Conservation (phyloP, 1,139 yeast genomes). For the Hemisphaericaspora xylanilytica region DNA sequence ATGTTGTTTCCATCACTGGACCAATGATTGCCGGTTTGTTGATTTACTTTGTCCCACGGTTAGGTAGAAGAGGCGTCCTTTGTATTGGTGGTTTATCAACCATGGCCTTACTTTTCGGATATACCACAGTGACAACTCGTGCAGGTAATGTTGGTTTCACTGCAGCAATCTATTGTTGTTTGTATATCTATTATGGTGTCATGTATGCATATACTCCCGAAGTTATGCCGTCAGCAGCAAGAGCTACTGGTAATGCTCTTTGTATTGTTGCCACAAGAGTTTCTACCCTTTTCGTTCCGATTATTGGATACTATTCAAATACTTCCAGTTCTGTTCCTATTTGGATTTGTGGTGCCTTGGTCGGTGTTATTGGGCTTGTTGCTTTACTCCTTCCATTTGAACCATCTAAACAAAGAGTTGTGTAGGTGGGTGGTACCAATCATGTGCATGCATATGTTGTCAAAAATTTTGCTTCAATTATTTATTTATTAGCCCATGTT, state of each 20-base stretch:
- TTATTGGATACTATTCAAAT: constrained; percentile 29
- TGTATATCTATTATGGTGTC: constrained; percentile 34
- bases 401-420: constrained; percentile 29
- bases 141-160: constrained; percentile 30
- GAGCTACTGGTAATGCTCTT: constrained; percentile 36
- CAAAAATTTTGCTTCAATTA: too few species aligned
- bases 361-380: constrained; percentile 29
- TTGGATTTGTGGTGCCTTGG: constrained; percentile 34
- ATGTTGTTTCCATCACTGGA: constrained; percentile 29
- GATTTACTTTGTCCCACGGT: constrained; percentile 22
- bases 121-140: constrained; percentile 29
- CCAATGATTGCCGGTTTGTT: constrained; percentile 33
- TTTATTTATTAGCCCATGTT: neutral
- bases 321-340: constrained; percentile 31
- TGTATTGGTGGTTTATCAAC: constrained; percentile 33
- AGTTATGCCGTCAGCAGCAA: constrained; percentile 33
- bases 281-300: constrained; percentile 30
- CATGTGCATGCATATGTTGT: neutral
- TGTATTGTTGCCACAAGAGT: constrained; percentile 30
- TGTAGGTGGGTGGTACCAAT: constrained; percentile 3
- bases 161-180: constrained; percentile 27
- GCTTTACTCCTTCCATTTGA: constrained; percentile 35
- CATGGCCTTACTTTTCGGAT: constrained; percentile 35
- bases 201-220: constrained; percentile 37
- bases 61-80: constrained; percentile 36